These are phyloP conservation scores for Lathyrus sativus DNA, from an alignment of 306 rosid species.

Conservation along the genomic window DNA sequence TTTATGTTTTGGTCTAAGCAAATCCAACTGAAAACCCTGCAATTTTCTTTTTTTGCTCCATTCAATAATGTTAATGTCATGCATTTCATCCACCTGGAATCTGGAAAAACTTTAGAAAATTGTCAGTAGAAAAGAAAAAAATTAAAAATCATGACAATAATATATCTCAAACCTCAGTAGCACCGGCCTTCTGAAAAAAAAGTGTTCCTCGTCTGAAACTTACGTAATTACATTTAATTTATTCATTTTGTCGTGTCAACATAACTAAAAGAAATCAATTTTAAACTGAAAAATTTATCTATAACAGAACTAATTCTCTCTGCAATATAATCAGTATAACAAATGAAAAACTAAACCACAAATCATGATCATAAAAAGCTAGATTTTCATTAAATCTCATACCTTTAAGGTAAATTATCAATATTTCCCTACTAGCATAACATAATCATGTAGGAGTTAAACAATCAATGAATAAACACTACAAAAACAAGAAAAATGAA, in stretches of 20 bases:
- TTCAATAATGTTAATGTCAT: constrained; percentile 30
- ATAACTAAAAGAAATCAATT: too few relatives aligned
- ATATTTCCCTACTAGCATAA: too few relatives aligned
- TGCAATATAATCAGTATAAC: neutral
- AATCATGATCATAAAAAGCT: too few relatives aligned
- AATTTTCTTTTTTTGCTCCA: constrained; percentile 73
- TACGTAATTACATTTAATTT: too few relatives aligned
- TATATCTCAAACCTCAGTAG: neutral
- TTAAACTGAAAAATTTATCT: neutral
- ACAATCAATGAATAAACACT: constrained; percentile 13
- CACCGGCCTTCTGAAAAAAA: too few relatives aligned
- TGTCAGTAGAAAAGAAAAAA: constrained; percentile 7
- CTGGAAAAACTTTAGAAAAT: constrained; percentile 38
- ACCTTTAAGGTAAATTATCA: too few relatives aligned
- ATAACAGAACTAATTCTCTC: constrained; percentile 8
- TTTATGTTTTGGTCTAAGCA: constrained; percentile 62
- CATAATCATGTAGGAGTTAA: too few relatives aligned
- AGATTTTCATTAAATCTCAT: too few relatives aligned
- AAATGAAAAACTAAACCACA: constrained; percentile 20
- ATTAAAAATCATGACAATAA: neutral
- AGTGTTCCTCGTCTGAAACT: too few relatives aligned
- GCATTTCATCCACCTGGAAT: constrained; percentile 35
- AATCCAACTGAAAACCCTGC: constrained; percentile 55
- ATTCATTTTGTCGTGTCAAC: too few relatives aligned
- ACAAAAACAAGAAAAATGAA: neutral